Percentiles rank a stretch among this genome's conserved stretches.
These are phyloP conservation scores for Nemania diffusa DNA, from an alignment of 2,329 filamentous ascomycete species.

Conservation along the genomic window DNA sequence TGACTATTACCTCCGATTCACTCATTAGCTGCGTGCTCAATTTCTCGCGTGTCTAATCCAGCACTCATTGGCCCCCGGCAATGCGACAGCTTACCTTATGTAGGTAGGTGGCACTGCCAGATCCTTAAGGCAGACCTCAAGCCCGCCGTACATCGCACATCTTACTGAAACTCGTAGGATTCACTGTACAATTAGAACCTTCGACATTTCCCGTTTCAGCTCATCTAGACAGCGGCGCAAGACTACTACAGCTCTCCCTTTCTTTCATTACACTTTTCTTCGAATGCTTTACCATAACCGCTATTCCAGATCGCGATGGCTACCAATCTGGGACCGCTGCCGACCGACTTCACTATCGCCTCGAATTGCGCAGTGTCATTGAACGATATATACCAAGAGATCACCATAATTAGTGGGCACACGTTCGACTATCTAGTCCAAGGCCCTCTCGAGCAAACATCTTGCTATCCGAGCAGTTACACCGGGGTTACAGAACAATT, in stretches of 20 bases:
- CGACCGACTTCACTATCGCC: constrained; percentile 5
- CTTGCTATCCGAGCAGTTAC: constrained; percentile 4
- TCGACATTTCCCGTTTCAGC: neutral
- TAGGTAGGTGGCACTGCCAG: no score
- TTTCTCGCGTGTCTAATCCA: no score
- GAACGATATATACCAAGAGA: neutral
- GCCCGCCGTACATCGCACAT: neutral
- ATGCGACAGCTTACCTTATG: no score
- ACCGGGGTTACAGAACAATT: constrained; percentile 3
- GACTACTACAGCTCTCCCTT: no score
- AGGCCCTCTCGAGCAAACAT: constrained; percentile 3
- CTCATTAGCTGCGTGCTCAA: no score
- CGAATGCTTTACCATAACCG: neutral
- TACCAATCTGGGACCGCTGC: constrained; percentile 5
- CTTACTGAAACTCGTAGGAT: neutral
- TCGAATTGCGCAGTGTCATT: neutral
- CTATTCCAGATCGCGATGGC: neutral
- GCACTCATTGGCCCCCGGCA: no score
- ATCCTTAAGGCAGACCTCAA: no score
- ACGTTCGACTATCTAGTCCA: neutral
- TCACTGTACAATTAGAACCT: neutral
- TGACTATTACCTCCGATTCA: no score
- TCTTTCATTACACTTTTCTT: neutral
- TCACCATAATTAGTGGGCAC: neutral
- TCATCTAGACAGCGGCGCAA: neutral